These are phyloP conservation scores for Magnusiomyces magnusii DNA, from an alignment of 1,139 yeast species.

Conservation along the genomic window DNA sequence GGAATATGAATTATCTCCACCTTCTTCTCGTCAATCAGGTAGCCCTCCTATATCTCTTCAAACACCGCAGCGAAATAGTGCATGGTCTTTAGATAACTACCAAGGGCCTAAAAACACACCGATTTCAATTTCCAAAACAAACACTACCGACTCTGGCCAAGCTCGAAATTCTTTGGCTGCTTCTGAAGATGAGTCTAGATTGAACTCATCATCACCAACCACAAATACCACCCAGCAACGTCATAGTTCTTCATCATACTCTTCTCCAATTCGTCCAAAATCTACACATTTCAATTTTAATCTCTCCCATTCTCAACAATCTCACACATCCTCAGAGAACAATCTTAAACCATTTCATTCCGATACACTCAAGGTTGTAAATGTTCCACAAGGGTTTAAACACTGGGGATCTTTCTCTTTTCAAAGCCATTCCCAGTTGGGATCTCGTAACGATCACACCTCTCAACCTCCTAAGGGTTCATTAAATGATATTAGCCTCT, in stretches of 20 bases:
- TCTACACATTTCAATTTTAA: background rate
- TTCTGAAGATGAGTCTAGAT: background rate
- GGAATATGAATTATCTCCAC: background rate
- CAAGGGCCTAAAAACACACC: background rate
- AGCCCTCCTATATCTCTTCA: background rate
- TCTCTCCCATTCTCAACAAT: background rate
- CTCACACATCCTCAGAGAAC: background rate
- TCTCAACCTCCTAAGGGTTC: background rate
- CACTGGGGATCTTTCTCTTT: conserved; percentile 7
- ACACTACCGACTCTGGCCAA: background rate
- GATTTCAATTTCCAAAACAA: background rate
- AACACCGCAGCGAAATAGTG: background rate
- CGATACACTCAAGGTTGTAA: background rate
- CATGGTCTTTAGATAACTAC: background rate
- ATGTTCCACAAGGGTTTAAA: background rate
- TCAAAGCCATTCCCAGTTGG: background rate
- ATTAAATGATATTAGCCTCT: too few species aligned
- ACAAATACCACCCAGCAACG: background rate
- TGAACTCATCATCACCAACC: background rate
- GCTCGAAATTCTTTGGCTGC: background rate
- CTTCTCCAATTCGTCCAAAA: background rate
- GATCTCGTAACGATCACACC: background rate
- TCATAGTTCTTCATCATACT: background rate
- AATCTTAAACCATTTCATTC: background rate
- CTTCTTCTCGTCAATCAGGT: background rate